Percentiles rank a stretch among this genome's conserved stretches.
Evolutionary conservation across 257 asterid genomes (phyloP).

Genomic region (Nicotiana knightiana): DNA sequence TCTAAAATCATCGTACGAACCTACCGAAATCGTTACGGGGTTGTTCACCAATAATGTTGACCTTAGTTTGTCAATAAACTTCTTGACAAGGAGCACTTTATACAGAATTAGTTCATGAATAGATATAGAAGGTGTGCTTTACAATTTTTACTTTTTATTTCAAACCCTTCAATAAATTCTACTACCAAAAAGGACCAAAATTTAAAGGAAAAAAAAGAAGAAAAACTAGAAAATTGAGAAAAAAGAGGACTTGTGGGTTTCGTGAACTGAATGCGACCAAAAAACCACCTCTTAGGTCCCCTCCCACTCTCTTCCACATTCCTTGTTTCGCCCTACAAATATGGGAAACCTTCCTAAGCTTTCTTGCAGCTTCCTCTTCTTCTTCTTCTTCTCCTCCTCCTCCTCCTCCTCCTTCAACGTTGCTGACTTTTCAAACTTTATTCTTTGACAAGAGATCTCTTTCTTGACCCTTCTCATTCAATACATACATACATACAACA

Average conservation of each 20-base stretch:
- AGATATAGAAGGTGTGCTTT: too few species aligned
- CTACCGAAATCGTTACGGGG: too few species aligned
- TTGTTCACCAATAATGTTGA: too few species aligned
- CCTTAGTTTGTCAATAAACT: too few species aligned
- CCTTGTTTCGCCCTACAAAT: conserved; percentile 18
- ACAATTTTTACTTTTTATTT: too few species aligned
- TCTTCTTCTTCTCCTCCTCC: conserved; percentile 7
- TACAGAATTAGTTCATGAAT: too few species aligned
- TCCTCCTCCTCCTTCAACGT: conserved; percentile 2
- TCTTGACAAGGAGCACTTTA: too few species aligned
- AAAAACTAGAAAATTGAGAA: neutral
- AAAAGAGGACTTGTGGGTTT: conserved; percentile 3
- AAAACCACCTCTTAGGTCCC: conserved; percentile 18
- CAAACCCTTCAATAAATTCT: neutral
- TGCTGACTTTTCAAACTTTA: conserved; percentile 7
- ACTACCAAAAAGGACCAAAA: neutral
- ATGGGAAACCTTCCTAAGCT: conserved; percentile 17
- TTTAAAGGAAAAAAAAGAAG: neutral
- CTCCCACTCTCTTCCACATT: neutral
- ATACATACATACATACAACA: neutral
- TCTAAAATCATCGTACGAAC: too few species aligned
- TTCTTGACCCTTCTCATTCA: neutral
- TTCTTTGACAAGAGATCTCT: neutral
- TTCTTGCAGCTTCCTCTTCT: conserved; percentile 16
- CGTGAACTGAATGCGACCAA: conserved; percentile 29